Conservation (phyloP, 1,284 basidiomycete genomes). For the Moesziomyces sp. region DNA sequence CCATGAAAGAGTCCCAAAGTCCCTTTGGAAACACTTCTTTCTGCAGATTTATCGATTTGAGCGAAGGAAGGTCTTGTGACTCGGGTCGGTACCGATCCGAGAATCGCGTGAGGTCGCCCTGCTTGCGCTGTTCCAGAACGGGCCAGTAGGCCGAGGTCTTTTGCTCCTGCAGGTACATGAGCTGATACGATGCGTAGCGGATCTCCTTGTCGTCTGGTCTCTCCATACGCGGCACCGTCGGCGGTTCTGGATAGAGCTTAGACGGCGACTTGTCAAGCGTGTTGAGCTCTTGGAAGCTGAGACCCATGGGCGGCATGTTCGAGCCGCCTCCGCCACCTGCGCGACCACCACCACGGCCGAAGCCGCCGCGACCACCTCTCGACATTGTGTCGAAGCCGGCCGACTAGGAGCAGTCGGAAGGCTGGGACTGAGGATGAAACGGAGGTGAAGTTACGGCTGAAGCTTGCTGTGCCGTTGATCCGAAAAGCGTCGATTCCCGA, state of each 20-base stretch:
- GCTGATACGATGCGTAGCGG: conserved; percentile 50
- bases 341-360: conserved; percentile 45
- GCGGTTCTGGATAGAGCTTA: conserved; percentile 46
- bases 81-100: conserved; percentile 60
- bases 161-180: conserved; percentile 51
- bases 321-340: conserved; percentile 22
- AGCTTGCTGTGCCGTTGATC: no score
- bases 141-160: conserved; percentile 53
- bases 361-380: conserved; percentile 45
- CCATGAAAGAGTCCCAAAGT: conserved; percentile 62
- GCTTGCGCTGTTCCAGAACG: conserved; percentile 37
- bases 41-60: conserved; percentile 55
- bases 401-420: no score
- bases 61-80: conserved; percentile 47
- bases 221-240: conserved; percentile 38
- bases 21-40: conserved; percentile 61
- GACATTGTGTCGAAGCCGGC: conserved; percentile 12
- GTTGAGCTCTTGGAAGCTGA: conserved; percentile 47
- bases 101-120: conserved; percentile 56
- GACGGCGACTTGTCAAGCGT: conserved; percentile 53
- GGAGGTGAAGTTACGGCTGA: no score
- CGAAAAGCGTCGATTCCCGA: no score
- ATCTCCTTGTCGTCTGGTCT: conserved; percentile 44
- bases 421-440: no score
- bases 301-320: conserved; percentile 45